These are phyloP conservation scores for Aspergillus flavus DNA, from an alignment of 2,329 filamentous ascomycete genomes.

Conservation along the genomic window DNA sequence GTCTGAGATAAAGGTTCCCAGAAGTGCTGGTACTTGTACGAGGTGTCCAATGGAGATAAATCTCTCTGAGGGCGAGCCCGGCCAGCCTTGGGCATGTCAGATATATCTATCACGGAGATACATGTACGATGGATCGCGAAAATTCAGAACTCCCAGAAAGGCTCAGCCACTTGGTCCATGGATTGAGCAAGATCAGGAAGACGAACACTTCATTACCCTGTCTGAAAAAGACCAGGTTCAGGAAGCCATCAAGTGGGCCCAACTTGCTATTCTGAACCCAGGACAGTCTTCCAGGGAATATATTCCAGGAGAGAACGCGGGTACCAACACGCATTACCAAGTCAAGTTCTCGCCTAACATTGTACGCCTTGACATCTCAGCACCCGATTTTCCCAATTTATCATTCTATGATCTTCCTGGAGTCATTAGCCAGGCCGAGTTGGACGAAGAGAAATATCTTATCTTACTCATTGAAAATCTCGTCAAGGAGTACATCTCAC, in stretches of 20 bases:
- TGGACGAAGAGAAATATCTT: conserved; percentile 66
- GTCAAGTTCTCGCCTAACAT: conserved; percentile 82
- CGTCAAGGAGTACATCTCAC: conserved; percentile 68
- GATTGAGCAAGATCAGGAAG: conserved; percentile 52
- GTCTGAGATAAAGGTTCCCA: conserved; percentile 69
- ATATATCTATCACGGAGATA: conserved; percentile 71
- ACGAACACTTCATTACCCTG: conserved; percentile 65
- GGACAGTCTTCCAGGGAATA: conserved; percentile 55
- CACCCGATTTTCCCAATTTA: conserved; percentile 69
- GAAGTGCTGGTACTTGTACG: conserved; percentile 74
- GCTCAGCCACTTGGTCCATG: conserved; percentile 67
- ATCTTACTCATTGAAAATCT: conserved; percentile 73
- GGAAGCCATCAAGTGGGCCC: conserved; percentile 70
- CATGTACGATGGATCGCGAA: conserved; percentile 45
- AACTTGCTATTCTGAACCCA: conserved; percentile 76
- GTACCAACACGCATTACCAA: conserved; percentile 38
- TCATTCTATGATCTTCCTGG: conserved; percentile 87
- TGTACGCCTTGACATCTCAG: conserved; percentile 74
- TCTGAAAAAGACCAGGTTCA: conserved; percentile 66
- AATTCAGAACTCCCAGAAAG: conserved; percentile 52
- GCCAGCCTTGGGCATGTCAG: conserved; percentile 63
- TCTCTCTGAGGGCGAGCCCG: conserved; percentile 56
- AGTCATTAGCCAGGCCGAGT: conserved; percentile 71
- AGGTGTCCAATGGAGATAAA: conserved; percentile 80
- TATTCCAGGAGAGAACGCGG: conserved; percentile 52